Percentiles rank a stretch among this genome's conserved stretches.
phyloP scores from a whole-genome alignment of 2,329 filamentous ascomycete genomes.

The Aspergillus sp. region DNA sequence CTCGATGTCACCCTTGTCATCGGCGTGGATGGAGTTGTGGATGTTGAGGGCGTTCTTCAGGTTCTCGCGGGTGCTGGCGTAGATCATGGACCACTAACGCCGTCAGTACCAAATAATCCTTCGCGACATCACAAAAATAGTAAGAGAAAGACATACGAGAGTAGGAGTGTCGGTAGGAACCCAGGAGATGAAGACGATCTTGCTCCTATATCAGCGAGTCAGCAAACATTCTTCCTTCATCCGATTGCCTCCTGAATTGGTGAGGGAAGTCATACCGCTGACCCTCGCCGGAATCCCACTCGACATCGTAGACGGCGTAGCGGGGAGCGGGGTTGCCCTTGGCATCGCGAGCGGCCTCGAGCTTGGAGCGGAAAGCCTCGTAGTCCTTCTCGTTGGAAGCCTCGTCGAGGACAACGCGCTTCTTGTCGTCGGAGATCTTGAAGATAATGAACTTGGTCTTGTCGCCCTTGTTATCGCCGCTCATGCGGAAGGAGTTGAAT shows the following conservation, averaged over 20 bases:
- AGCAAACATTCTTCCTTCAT: constrained; percentile 8
- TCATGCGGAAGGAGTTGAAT: constrained; percentile 49
- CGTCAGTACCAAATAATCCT: constrained; percentile 15
- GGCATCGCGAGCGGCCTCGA: constrained; percentile 41
- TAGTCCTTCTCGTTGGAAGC: constrained; percentile 44
- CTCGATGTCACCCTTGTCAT: constrained; percentile 42
- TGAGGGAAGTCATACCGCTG: constrained; percentile 38
- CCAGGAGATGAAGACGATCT: constrained; percentile 53
- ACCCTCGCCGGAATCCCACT: constrained; percentile 49
- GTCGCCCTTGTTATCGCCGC: constrained; percentile 29
- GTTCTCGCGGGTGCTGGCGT: constrained; percentile 48
- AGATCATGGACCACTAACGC: constrained; percentile 47
- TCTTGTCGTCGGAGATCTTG: constrained; percentile 52
- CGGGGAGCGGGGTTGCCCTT: constrained; percentile 45
- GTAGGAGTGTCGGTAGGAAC: constrained; percentile 40
- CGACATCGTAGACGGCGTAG: constrained; percentile 51
- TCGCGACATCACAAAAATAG: background rate
- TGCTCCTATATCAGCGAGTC: constrained; percentile 37
- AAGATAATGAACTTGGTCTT: constrained; percentile 51
- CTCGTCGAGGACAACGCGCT: constrained; percentile 49
- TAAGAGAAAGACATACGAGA: constrained; percentile 31
- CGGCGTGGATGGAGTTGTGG: constrained; percentile 39
- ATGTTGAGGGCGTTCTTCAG: constrained; percentile 50
- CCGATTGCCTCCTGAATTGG: background rate
- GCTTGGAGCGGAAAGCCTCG: constrained; percentile 47